A percentile compares a stretch with the other conserved stretches of the same genome.
Evolutionary conservation across 257 asterid species (phyloP).

Genomic region (Nicotiana noctiflora): DNA sequence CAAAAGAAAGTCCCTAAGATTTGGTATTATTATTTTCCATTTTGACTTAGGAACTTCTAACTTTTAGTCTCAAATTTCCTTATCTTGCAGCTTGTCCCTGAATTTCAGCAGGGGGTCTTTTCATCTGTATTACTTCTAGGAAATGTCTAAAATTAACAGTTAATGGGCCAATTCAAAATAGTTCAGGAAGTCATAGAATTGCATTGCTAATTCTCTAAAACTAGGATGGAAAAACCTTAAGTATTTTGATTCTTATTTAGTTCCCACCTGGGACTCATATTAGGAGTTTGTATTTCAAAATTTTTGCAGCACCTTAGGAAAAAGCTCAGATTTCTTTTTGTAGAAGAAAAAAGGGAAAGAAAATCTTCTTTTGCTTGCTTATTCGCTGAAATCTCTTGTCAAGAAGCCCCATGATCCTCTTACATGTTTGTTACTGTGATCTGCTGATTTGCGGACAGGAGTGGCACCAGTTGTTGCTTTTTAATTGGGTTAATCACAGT

Average conservation of each 20-base stretch:
- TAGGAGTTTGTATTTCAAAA: neutral
- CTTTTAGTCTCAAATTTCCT: neutral
- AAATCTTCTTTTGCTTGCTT: neutral
- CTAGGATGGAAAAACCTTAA: neutral
- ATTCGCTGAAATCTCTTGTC: neutral
- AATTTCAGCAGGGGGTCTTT: neutral
- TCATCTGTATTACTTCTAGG: too few relatives aligned
- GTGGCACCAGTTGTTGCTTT: neutral
- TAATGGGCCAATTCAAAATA: neutral
- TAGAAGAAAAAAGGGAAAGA: too few relatives aligned
- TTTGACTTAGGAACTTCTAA: neutral
- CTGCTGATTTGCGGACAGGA: neutral
- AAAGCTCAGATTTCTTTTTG: neutral
- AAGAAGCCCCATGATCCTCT: neutral
- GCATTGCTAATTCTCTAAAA: neutral
- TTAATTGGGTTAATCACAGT: neutral
- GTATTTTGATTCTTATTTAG: neutral
- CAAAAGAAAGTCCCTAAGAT: neutral
- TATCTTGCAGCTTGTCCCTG: neutral
- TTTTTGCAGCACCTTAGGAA: neutral
- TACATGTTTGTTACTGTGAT: neutral
- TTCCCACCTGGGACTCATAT: neutral
- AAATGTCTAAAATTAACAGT: neutral
- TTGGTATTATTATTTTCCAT: neutral
- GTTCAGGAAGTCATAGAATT: neutral